Evolutionary conservation across 306 rosid species (phyloP).

Genomic region (Prunus davidiana): DNA sequence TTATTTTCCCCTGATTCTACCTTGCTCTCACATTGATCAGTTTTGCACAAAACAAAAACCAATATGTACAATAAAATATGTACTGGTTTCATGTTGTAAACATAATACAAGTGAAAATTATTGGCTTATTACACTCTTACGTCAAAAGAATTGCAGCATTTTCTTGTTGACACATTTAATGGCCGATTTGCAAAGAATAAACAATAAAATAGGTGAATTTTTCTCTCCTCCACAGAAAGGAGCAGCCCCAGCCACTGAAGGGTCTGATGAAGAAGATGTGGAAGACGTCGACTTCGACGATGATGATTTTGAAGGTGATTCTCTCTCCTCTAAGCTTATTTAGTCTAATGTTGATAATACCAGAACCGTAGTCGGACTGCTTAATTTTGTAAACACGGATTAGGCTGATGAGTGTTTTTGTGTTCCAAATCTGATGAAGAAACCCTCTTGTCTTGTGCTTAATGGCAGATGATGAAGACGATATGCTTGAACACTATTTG

Average conservation of each 20-base stretch:
- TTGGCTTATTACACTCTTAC: background rate
- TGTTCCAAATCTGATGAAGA: background rate
- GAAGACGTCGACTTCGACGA: slow-evolving; percentile 88
- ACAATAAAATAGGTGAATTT: background rate
- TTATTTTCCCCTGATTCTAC: background rate
- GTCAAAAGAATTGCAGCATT: background rate
- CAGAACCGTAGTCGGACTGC: background rate
- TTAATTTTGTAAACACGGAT: background rate
- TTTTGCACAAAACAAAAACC: background rate
- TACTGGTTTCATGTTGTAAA: background rate
- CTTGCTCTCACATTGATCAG: slow-evolving; percentile 8
- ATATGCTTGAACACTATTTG: slow-evolving; percentile 97
- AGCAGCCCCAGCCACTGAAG: slow-evolving; percentile 52
- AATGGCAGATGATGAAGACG: slow-evolving; percentile 85
- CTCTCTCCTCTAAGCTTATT: background rate
- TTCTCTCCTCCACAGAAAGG: slow-evolving; percentile 57
- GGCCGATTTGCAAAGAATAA: background rate
- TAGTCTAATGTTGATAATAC: background rate
- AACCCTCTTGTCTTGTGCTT: slow-evolving; percentile 19
- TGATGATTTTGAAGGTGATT: slow-evolving; percentile 87
- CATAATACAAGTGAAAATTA: background rate
- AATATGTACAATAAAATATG: background rate
- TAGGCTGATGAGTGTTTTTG: background rate
- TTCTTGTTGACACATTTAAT: background rate
- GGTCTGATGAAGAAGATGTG: slow-evolving; percentile 67